These are phyloP conservation scores for Erodium texanum DNA, from an alignment of 441 rosid genomes.

Conservation along the genomic window DNA sequence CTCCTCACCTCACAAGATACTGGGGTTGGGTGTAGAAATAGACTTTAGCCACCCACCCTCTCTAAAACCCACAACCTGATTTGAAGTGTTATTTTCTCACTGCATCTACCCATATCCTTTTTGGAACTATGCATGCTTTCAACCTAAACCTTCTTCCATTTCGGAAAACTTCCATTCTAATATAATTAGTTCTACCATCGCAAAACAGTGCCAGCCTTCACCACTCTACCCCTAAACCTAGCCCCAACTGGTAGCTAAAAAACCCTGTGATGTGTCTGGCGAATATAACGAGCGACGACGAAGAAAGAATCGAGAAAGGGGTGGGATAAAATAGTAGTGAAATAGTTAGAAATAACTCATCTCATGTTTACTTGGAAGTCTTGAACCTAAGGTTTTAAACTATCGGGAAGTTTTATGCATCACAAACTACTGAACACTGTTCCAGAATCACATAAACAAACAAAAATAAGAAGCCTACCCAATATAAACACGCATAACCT, in stretches of 20 bases:
- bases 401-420: neutral
- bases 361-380: conserved; percentile 1
- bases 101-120: neutral
- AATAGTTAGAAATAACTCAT: neutral
- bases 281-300: neutral
- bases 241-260: neutral
- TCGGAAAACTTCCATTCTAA: neutral
- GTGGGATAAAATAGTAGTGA: neutral
- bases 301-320: neutral
- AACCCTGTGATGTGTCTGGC: neutral
- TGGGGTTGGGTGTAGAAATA: neutral
- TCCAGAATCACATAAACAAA: conserved; percentile 3
- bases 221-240: neutral
- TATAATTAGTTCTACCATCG: neutral
- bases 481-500: conserved; percentile 84
- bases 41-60: neutral
- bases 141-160: neutral
- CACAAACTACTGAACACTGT: neutral
- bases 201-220: neutral
- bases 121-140: neutral
- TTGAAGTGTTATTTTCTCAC: neutral
- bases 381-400: neutral
- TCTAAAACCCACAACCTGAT: neutral
- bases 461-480: conserved; percentile 44
- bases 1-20: neutral